A percentile compares a stretch with the other conserved stretches of the same genome.
phyloP scores from a whole-genome alignment of 176 grass and related monocot species.

The Alloteropsis semialata region DNA sequence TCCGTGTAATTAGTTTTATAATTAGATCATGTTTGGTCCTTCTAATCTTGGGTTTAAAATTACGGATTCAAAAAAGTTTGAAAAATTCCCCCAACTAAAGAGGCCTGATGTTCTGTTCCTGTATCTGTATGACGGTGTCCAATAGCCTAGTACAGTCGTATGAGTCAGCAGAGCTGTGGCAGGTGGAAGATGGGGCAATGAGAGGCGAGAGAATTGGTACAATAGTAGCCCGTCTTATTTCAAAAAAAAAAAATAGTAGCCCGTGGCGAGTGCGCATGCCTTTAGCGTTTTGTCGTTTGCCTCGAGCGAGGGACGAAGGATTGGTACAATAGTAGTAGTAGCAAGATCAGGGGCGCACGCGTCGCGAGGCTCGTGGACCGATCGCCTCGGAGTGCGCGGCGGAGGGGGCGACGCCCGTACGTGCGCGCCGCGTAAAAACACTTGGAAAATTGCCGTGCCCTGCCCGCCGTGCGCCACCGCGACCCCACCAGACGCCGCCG shows the following conservation, averaged over 20 bases:
- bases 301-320: too few relatives aligned
- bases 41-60: too few relatives aligned
- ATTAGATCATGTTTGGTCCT: too few relatives aligned
- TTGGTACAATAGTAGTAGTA: background rate
- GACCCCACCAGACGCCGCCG: background rate
- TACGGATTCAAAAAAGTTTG: too few relatives aligned
- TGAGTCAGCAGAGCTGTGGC: background rate
- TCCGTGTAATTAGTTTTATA: too few relatives aligned
- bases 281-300: background rate
- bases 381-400: background rate
- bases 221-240: too few relatives aligned
- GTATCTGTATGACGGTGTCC: background rate
- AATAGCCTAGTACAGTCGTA: background rate
- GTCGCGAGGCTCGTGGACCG: background rate
- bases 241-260: too few relatives aligned
- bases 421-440: constrained; percentile 13
- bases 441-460: background rate
- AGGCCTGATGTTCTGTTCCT: background rate
- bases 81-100: too few relatives aligned
- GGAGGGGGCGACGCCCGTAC: background rate
- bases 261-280: background rate
- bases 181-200: background rate
- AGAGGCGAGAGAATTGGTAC: too few relatives aligned
- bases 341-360: background rate
- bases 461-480: background rate